Conservation (phyloP, 495 filamentous ascomycete species). For the Cercophora sp. region DNA sequence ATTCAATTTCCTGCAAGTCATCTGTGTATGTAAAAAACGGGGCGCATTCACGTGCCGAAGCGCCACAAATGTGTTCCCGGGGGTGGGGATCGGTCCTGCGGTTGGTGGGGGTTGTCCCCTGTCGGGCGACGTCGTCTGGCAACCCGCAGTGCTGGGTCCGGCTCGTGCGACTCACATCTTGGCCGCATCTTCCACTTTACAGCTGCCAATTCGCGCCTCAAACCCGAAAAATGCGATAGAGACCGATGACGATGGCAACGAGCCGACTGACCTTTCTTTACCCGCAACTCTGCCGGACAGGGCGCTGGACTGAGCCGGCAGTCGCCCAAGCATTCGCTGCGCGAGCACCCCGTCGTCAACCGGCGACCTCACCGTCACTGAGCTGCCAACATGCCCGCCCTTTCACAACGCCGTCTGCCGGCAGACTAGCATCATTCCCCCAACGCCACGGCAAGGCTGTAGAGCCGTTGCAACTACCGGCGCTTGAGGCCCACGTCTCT, state of each 20-base stretch:
- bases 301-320: conserved; percentile 35
- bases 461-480: conserved; percentile 40
- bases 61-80: too few relatives aligned
- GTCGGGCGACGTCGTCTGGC: too few relatives aligned
- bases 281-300: conserved; percentile 57
- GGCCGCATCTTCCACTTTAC: too few relatives aligned
- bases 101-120: too few relatives aligned
- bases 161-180: too few relatives aligned
- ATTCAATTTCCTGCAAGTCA: too few relatives aligned
- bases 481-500: not conserved
- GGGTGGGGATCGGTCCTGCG: too few relatives aligned
- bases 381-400: conserved; percentile 25
- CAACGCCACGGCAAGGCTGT: conserved; percentile 63
- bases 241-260: conserved; percentile 54
- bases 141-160: too few relatives aligned
- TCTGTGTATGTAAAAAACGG: too few relatives aligned
- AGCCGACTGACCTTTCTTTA: conserved; percentile 71
- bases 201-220: not conserved
- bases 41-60: too few relatives aligned
- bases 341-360: conserved; percentile 13
- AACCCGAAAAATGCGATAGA: not conserved
- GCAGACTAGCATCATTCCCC: conserved; percentile 31
- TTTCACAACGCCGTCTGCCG: conserved; percentile 30
- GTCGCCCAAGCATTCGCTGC: conserved; percentile 16
- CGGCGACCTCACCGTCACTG: not conserved